phyloP scores from a whole-genome alignment of 2,329 filamentous ascomycete genomes.

The Colletotrichum sp. region DNA sequence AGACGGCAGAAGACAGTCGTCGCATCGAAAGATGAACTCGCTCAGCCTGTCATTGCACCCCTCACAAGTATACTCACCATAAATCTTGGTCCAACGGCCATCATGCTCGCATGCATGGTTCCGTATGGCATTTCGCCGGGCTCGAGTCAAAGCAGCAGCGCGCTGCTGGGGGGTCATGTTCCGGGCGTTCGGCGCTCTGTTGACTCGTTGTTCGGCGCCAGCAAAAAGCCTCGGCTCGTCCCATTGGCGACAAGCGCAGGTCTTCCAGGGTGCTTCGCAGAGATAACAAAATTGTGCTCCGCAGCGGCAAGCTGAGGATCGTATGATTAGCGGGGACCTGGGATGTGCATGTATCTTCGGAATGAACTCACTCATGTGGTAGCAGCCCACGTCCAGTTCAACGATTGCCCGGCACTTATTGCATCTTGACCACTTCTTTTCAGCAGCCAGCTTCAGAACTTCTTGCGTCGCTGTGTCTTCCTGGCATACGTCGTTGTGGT shows the following conservation, averaged over 20 bases:
- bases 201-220: neutral
- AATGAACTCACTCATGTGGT: neutral
- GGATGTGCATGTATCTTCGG: too few species aligned
- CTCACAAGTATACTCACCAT: neutral
- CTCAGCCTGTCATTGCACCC: neutral
- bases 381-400: neutral
- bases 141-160: neutral
- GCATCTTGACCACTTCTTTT: neutral
- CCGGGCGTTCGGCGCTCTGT: neutral
- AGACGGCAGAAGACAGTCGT: neutral
- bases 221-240: neutral
- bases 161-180: neutral
- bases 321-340: too few species aligned
- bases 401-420: neutral
- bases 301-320: neutral
- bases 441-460: neutral
- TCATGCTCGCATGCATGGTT: neutral
- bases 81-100: neutral
- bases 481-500: neutral
- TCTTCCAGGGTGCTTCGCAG: neutral
- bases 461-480: neutral
- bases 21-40: neutral
- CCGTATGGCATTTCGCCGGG: neutral
- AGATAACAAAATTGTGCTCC: neutral
- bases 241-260: neutral